phyloP scores from a whole-genome alignment of 345 rosid species.

The Mercurialis annua region DNA sequence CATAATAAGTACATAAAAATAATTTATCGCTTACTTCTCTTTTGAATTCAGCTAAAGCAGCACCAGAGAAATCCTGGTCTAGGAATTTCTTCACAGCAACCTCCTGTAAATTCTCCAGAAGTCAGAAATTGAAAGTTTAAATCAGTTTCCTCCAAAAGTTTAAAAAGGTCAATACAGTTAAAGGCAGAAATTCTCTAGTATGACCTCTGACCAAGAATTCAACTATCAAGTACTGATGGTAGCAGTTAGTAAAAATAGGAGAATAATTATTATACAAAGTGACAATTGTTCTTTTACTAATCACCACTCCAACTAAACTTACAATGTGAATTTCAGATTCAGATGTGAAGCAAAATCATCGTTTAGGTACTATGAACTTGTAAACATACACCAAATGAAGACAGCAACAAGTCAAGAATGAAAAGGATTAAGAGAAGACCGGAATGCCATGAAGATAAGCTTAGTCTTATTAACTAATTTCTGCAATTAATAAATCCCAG shows the following conservation, averaged over 20 bases:
- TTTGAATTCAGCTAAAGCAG: conserved; percentile 92
- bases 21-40: conserved; percentile 75
- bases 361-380: background rate
- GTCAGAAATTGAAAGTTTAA: conserved; percentile 1
- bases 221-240: background rate
- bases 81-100: conserved; percentile 99
- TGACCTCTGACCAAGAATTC: conserved; percentile 12
- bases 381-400: background rate
- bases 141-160: conserved; percentile 3
- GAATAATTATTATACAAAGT: background rate
- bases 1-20: too few relatives aligned
- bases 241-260: background rate
- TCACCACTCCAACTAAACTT: background rate
- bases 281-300: background rate
- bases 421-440: background rate
- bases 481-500: background rate
- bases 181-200: background rate
- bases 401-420: background rate
- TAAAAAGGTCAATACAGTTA: background rate
- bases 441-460: background rate
- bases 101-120: conserved; percentile 53
- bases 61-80: conserved; percentile 99
- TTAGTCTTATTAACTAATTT: background rate
- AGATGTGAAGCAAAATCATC: background rate
- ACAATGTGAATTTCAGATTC: background rate